Base-by-base conservation (phyloP, 257 asterid genomes). In the Solanum dulcamara region DNA sequence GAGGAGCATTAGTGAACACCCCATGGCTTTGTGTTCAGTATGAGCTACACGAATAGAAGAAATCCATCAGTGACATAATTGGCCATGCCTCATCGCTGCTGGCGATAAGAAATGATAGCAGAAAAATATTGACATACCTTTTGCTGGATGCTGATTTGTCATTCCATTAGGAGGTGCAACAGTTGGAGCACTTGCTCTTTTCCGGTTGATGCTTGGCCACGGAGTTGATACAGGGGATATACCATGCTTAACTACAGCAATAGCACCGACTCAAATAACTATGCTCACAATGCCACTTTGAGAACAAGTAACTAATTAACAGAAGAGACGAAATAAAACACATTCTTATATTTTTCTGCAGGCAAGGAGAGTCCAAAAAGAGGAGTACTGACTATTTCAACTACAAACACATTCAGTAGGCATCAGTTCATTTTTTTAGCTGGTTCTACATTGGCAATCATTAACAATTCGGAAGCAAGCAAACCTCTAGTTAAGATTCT, bases 41-140 rank as follows among this genome's bases (percentile, higher is more conserved):
- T 94, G 93, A 90, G 91, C 96, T 91, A 87, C 90, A 85, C 83
- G 81, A 88, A 84, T 72, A 85, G 84, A 75, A 88, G 85, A 80
- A 37, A 46, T 79, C 67, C 53, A 22, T 77, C 64, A 82, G 51
- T 67, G 26, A 53, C 48, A 75, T 82, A 83, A 3, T 12, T 26
- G 32, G 42, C 75, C 57, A 72, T 81, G 67, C 42, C 79, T 66
- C 81, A 67, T 68, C 67, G 46, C n/a, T 68, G 28, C 46, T 0
- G 48, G 80, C 83, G 82, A 80, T 60, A 74, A 77, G 53, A 37
- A 53, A 50, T 18, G 59, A 67, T 4, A 79, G 38, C 38, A 84
- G 68, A 84, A 74, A 3, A 50, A 67, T 81, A 87, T 48, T 13
- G 28, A 89, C 89, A 72, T 84, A 93, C 98, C 96, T 89, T 91